Evolutionary conservation across 805 yeast genomes (phyloP).

Genomic region (Pichia gijzeniarum): DNA sequence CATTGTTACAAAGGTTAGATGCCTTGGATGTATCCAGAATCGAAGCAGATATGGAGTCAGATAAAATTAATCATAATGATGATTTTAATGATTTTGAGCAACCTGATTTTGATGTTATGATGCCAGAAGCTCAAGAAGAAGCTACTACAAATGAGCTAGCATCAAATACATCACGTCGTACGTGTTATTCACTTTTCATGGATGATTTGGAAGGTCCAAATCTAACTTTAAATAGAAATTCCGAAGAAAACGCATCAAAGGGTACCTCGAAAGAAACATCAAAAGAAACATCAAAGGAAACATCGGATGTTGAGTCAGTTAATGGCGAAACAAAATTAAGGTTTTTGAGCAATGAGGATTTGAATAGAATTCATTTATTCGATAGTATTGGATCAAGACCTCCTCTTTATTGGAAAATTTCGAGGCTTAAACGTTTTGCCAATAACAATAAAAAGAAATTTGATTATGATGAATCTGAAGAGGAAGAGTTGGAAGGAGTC

Average conservation of each 20-base stretch:
- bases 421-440: constrained; percentile 8
- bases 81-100: background rate
- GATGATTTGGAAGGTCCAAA: constrained; percentile 27
- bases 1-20: constrained; percentile 22
- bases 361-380: constrained; percentile 61
- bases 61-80: background rate
- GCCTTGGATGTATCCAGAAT: constrained; percentile 1
- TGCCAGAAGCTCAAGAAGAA: constrained; percentile 22
- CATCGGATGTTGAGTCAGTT: no score
- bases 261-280: no score
- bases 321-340: no score
- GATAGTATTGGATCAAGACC: constrained; percentile 91
- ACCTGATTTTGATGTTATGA: constrained; percentile 11
- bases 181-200: constrained; percentile 28
- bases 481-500: background rate
- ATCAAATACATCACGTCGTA: constrained; percentile 16
- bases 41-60: background rate
- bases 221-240: constrained; percentile 18
- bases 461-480: background rate
- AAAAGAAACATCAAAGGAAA: background rate
- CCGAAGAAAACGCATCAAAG: background rate
- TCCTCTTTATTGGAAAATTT: constrained; percentile 77
- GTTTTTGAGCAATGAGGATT: constrained; percentile 30
- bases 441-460: background rate
- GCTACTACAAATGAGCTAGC: constrained; percentile 14